Base-by-base conservation (phyloP, 1,284 basidiomycete genomes). In the Sphagnurus paluster region DNA sequence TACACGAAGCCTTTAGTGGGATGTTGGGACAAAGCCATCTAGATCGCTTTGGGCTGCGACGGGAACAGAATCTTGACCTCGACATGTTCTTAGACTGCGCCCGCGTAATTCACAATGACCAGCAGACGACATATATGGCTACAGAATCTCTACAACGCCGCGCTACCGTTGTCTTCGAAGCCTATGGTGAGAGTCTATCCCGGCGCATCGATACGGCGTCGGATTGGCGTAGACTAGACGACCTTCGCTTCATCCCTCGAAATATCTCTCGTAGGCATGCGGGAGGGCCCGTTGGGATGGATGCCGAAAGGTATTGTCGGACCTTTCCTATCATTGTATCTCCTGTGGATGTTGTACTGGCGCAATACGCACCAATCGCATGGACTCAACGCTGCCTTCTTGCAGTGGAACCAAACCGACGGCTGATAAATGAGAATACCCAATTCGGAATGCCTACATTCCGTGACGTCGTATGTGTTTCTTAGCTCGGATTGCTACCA, bases 311-410 rank as follows among this genome's bases (percentile, higher is more conserved):
- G 3, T 68, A 62, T 40, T 61, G 58, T 29, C 45, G 38, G 5
- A 11, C 19, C 13, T 53, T 73, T 16, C 64, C 62, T 0, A 41
- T 39, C 3, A 49, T 76, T 14, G 67, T 75, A 0, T 48, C 65
- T 1, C 74, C 75, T 1, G 51, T 24, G 2, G 50, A 73, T 35
- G 48, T 75, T 8, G 59, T 76, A 5, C 62, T 60, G 24, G 30
- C 55, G 17, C 60, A 68, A 24, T 67, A 61, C 35, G 68, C 68
- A 50, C 38, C 62, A 1, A 59, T 77, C 10, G 69, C 69, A 2
- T 78, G 76, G 75, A 70, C 70, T 4, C 74, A 77, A 44, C 58
- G 71, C 29, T 71, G 61, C 2, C 44, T 59, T 13, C 67, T 71
- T 37, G 41, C 39, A 10, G 37, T 36, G 2, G 56, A 61, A 17